Conservation (phyloP, 2,329 filamentous ascomycete species). For the Fusarium sp. region DNA sequence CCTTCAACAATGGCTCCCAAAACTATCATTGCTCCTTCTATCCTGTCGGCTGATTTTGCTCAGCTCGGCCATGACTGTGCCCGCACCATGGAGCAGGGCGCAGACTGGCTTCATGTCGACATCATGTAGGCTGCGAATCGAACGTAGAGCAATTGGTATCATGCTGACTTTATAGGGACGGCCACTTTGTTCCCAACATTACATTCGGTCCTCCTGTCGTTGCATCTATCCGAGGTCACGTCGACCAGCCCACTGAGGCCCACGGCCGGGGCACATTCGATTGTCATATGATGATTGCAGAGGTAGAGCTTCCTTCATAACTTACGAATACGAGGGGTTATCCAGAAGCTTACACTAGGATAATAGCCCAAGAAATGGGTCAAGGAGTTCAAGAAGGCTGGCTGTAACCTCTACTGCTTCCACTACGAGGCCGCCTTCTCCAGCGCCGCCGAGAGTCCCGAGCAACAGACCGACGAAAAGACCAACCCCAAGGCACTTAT, state of each 20-base stretch:
- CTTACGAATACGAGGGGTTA: background rate
- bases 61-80: conserved; percentile 88
- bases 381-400: conserved; percentile 91
- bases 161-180: conserved; percentile 76
- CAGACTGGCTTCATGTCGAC: conserved; percentile 95
- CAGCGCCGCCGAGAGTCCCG: conserved; percentile 85
- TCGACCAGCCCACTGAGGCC: conserved; percentile 78
- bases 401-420: conserved; percentile 99
- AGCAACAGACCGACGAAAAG: conserved; percentile 75
- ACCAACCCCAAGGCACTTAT: conserved; percentile 90
- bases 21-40: conserved; percentile 97
- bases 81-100: conserved; percentile 86
- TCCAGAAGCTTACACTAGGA: conserved; percentile 26
- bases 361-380: conserved; percentile 96
- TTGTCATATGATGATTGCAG: conserved; percentile 99
- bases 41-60: conserved; percentile 96
- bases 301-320: conserved; percentile 69
- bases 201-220: conserved; percentile 97
- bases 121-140: conserved; percentile 73
- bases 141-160: background rate
- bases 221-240: conserved; percentile 90
- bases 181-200: conserved; percentile 98
- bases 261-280: conserved; percentile 94
- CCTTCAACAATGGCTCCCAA: conserved; percentile 80
- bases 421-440: conserved; percentile 98